Base-by-base conservation (phyloP, 1,284 basidiomycete species). In the Ceratobasidium sp. region DNA sequence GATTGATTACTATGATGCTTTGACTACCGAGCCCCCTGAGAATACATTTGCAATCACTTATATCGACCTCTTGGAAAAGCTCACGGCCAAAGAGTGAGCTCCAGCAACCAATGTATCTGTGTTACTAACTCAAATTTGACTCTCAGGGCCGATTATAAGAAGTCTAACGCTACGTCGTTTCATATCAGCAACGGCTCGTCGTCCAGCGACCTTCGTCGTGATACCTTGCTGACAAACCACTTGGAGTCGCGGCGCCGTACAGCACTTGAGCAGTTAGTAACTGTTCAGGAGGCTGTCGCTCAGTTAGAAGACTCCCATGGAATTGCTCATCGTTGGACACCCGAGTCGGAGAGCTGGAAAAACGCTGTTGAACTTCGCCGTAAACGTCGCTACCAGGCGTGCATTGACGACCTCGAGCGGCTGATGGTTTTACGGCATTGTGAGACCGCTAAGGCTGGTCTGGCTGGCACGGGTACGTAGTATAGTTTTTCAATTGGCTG, bases 351-450 rank as follows among this genome's bases (percentile, higher is more conserved):
- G 23, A 20, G 46, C n/a, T 66, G 64, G 64, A 49, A 2, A 7
- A 20, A 66, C 6, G 64, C 64, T 0, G 40, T 46, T n/a, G 40
- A 66, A 1, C 3, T 42, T 5, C 39, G n/a, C 18, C 44, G n/a
- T 13, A 42, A 66, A 13, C 39, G 64, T 5, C 13, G 46, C 40
- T 5, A n/a, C 64, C 44, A 66, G 23, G 18, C n/a, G 23, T 66
- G 64, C 40, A 26, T 66, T 20, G 64, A 66, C 44, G 64, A 66
- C 10, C 64, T 66, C 15, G 64, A 66, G 44, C 44, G 64, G 2
- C n/a, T 66, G 13, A 12, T 13, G 6, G 64, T 66, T 3, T 42
- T 46, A n/a, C 64, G 64, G 3, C 10, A 46, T 7, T 66, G 44
- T n/a, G 64, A 66, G 23, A n/a, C 46, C 15, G 46, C 40, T 23